These are phyloP conservation scores for Irineochytrium annulatum DNA, from an alignment of 192 early-diverging fungal species.

Conservation along the genomic window DNA sequence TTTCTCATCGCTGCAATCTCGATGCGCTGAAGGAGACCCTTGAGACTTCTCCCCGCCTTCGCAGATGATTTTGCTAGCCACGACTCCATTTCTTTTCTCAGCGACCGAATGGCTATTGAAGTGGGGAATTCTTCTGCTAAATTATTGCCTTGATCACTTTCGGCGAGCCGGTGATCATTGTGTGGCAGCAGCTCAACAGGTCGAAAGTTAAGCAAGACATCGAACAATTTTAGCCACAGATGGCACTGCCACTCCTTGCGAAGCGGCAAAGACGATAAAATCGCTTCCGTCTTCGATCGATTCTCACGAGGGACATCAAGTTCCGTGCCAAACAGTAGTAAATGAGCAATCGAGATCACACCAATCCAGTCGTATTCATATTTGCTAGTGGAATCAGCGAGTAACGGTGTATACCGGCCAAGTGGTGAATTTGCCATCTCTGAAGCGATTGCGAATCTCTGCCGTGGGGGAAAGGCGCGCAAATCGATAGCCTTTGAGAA, in stretches of 20 bases:
- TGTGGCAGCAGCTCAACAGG: too few relatives aligned
- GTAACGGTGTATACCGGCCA: too few relatives aligned
- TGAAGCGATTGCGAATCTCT: constrained; percentile 18
- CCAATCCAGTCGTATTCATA: constrained; percentile 58
- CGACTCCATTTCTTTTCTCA: constrained; percentile 26
- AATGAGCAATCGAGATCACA: constrained; percentile 39
- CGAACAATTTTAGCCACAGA: constrained; percentile 47
- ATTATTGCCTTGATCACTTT: constrained; percentile 10
- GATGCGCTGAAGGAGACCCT: constrained; percentile 34
- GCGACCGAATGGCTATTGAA: constrained; percentile 12
- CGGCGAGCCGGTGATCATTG: too few relatives aligned
- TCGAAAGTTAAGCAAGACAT: constrained; percentile 43
- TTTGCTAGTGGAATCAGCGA: too few relatives aligned
- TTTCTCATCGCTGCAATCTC: too few relatives aligned
- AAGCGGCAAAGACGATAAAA: constrained; percentile 20
- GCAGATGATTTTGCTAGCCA: constrained; percentile 24
- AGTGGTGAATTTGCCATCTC: too few relatives aligned
- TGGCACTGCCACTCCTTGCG: constrained; percentile 39
- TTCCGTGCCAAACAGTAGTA: constrained; percentile 49
- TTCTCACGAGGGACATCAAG: constrained; percentile 32
- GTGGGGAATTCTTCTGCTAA: constrained; percentile 29
- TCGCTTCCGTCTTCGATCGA: background rate
- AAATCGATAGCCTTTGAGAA: constrained; percentile 34
- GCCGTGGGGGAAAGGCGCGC: constrained; percentile 23
- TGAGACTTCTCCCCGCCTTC: constrained; percentile 33